phyloP scores from a whole-genome alignment of 257 asterid species.

The Plantago major region DNA sequence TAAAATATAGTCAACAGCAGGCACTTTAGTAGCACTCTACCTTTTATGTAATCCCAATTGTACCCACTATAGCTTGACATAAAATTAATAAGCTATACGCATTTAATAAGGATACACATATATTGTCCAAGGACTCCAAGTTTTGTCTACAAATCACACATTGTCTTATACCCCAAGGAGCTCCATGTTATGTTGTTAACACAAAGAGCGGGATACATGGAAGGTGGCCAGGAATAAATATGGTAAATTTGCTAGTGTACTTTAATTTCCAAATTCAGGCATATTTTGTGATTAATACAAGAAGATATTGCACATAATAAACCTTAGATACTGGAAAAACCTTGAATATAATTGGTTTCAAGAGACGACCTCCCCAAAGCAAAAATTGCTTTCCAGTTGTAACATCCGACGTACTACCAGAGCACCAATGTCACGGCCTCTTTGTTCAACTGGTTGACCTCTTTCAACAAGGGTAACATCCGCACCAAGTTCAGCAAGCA shows the following conservation, averaged over 20 bases:
- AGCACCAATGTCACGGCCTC: conserved; percentile 98
- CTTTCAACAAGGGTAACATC: conserved; percentile 87
- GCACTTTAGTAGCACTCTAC: conserved; percentile 9
- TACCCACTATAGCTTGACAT: background rate
- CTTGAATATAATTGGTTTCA: conserved; percentile 31
- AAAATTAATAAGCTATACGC: conserved; percentile 22
- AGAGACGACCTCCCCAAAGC: conserved; percentile 96
- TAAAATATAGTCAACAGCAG: too few species aligned
- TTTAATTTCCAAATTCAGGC: too few species aligned
- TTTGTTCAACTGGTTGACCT: conserved; percentile 90
- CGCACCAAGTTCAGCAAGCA: conserved; percentile 95
- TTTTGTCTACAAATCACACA: too few species aligned
- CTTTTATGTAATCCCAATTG: background rate
- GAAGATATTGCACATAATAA: conserved; percentile 16
- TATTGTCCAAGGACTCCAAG: too few species aligned
- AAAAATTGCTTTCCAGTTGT: conserved; percentile 89
- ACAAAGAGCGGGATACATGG: too few species aligned
- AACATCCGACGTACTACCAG: conserved; percentile 73
- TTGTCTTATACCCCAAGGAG: too few species aligned
- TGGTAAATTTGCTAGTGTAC: too few species aligned
- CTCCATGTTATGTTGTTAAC: too few species aligned
- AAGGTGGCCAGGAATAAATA: too few species aligned
- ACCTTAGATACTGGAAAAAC: conserved; percentile 29
- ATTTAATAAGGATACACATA: conserved; percentile 35
- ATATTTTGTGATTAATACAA: background rate